These are phyloP conservation scores for Cinnamomum chago DNA, from an alignment of 164 flowering plant species.

Conservation along the genomic window DNA sequence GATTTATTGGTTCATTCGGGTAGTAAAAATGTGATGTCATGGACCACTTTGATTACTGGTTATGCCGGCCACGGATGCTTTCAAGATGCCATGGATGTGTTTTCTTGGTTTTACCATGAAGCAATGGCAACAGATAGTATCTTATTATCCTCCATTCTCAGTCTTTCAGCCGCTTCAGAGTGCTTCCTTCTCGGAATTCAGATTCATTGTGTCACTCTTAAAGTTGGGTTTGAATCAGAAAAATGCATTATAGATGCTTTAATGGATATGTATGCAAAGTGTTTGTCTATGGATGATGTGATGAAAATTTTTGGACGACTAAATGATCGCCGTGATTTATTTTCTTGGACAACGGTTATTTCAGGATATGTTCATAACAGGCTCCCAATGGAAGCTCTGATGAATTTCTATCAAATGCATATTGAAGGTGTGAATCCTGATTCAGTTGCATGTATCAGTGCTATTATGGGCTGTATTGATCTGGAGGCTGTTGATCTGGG, in stretches of 20 bases:
- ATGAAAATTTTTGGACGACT: slow-evolving; percentile 3
- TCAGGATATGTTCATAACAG: slow-evolving; percentile 18
- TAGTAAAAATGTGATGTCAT: slow-evolving; percentile 13
- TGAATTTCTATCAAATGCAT: slow-evolving; percentile 13
- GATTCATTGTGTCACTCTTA: slow-evolving; percentile 10
- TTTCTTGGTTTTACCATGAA: slow-evolving; percentile 10
- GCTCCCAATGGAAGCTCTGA: slow-evolving; percentile 13
- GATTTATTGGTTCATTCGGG: slow-evolving; percentile 5
- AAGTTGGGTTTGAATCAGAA: slow-evolving; percentile 8
- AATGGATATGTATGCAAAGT: slow-evolving; percentile 20
- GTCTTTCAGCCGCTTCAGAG: slow-evolving; percentile 10
- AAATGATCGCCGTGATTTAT: background rate
- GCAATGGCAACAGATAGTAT: background rate
- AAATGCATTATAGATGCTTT: slow-evolving; percentile 13
- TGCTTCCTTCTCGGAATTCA: slow-evolving; percentile 14
- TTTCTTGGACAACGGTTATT: slow-evolving; percentile 18
- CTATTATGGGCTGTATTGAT: slow-evolving; percentile 12
- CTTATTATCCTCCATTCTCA: slow-evolving; percentile 11
- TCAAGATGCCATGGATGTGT: slow-evolving; percentile 12
- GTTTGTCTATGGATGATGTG: slow-evolving; percentile 7
- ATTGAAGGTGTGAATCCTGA: slow-evolving; percentile 12
- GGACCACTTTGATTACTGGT: slow-evolving; percentile 16
- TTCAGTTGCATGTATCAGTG: slow-evolving; percentile 18
- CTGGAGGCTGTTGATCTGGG: slow-evolving; percentile 6
- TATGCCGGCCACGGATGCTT: slow-evolving; percentile 10